phyloP scores from a whole-genome alignment of 257 asterid genomes.

The Cruciata laevipes region DNA sequence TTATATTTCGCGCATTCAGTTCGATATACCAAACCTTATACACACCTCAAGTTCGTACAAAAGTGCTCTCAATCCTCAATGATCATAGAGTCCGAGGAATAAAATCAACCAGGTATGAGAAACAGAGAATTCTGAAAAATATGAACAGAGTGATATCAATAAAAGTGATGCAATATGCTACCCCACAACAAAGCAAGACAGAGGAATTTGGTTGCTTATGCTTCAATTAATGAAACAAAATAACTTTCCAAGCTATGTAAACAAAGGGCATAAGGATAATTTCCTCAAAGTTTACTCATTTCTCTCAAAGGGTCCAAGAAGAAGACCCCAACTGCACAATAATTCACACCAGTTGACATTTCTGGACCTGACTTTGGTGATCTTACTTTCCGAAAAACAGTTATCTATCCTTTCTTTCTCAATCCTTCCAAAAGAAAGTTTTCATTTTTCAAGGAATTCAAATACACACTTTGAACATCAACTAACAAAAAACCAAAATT shows the following conservation, averaged over 20 bases:
- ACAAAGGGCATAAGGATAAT: not conserved
- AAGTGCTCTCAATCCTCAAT: not conserved
- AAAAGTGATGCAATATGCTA: slow-evolving; percentile 3
- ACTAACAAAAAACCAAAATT: not conserved
- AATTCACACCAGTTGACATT: not conserved
- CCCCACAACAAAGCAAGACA: slow-evolving; percentile 1
- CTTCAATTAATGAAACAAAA: not conserved
- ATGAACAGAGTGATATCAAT: not conserved
- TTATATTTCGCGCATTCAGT: slow-evolving; percentile 11
- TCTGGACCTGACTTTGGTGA: not conserved
- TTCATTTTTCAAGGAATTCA: not conserved
- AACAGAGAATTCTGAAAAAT: not conserved
- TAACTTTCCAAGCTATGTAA: not conserved
- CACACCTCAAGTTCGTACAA: not conserved
- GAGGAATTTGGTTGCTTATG: not conserved
- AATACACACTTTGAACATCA: not conserved
- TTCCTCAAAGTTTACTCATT: not conserved
- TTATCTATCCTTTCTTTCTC: no score
- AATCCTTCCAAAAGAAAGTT: not conserved
- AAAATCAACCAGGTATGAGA: not conserved
- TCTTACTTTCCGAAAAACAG: not conserved
- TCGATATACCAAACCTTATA: not conserved
- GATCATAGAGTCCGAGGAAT: not conserved
- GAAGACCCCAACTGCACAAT: slow-evolving; percentile 4
- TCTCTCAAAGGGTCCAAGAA: not conserved